Percentiles rank a stretch among this genome's conserved stretches.
phyloP scores from a whole-genome alignment of 2,329 filamentous ascomycete species.

The Zarea fungicola region DNA sequence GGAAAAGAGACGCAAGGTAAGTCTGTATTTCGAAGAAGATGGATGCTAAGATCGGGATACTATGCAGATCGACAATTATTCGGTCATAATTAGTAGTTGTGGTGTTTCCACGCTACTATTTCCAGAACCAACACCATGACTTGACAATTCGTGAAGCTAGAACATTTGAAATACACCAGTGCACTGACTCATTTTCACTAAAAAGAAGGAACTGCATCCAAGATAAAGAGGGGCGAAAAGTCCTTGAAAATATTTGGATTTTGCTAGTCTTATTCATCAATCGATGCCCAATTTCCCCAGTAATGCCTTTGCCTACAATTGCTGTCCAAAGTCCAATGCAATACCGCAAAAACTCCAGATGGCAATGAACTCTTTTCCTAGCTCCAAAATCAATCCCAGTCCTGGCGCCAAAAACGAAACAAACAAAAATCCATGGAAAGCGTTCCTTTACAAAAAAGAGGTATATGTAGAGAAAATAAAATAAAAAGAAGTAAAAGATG shows the following conservation, averaged over 20 bases:
- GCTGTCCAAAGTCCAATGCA: constrained; percentile 7
- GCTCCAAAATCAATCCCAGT: too few species aligned
- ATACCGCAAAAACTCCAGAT: constrained; percentile 3
- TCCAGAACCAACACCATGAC: too few species aligned
- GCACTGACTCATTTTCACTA: neutral
- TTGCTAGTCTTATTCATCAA: constrained; percentile 1
- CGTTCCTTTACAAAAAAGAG: constrained; percentile 3
- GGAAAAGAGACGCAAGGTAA: neutral
- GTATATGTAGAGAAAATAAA: neutral
- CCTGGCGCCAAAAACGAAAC: neutral
- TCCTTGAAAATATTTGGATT: neutral
- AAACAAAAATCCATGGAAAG: neutral
- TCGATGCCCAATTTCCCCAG: constrained; percentile 3
- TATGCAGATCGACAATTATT: constrained; percentile 9
- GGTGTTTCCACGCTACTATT: too few species aligned
- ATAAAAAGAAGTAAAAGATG: neutral
- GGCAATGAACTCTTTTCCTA: too few species aligned
- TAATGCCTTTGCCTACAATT: constrained; percentile 4
- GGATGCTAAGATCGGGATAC: constrained; percentile 12
- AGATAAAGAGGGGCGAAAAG: neutral
- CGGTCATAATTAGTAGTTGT: too few species aligned
- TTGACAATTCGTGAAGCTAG: too few species aligned
- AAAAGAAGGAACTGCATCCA: neutral
- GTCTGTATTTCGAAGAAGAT: neutral
- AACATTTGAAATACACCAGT: too few species aligned